Conservation (phyloP, 768 basidiomycete genomes). For the Panellus pusillus region DNA sequence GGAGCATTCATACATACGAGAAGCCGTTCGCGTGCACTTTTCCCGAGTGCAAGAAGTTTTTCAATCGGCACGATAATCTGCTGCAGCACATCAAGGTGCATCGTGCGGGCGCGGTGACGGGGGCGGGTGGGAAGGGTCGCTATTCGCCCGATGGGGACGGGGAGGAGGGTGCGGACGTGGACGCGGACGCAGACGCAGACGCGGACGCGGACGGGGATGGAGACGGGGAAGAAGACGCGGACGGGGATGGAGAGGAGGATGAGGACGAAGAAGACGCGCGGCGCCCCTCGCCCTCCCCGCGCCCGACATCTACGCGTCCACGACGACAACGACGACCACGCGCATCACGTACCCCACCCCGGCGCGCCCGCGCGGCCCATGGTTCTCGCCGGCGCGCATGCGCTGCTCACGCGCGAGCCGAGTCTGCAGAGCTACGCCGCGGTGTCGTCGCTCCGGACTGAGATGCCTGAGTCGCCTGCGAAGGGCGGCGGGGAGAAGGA, state of each 20-base stretch:
- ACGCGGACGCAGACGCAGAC: not conserved
- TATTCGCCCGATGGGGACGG: not conserved
- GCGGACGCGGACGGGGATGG: not conserved
- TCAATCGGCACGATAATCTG: conserved; percentile 80
- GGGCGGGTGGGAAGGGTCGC: not conserved
- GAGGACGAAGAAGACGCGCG: conserved; percentile 5
- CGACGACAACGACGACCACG: not conserved
- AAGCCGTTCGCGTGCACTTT: conserved; percentile 80
- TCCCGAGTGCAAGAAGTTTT: conserved; percentile 66
- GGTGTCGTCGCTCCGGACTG: conserved; percentile 14
- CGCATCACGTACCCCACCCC: conserved; percentile 10
- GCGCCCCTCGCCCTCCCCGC: not conserved
- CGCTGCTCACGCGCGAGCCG: not conserved
- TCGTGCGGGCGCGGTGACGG: conserved; percentile 2
- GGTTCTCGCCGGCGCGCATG: not conserved
- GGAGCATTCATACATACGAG: conserved; percentile 89
- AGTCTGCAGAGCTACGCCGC: conserved; percentile 1
- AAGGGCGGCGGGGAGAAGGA: not conserved
- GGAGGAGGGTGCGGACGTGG: conserved; percentile 8
- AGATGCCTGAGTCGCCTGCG: conserved; percentile 10
- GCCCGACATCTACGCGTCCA: too few relatives aligned
- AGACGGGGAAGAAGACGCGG: not conserved
- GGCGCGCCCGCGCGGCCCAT: conserved; percentile 1
- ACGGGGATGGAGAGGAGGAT: not conserved
- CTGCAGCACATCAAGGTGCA: conserved; percentile 78